Conservation (phyloP, 78 protist species). For the Andalucia godoyi region DNA sequence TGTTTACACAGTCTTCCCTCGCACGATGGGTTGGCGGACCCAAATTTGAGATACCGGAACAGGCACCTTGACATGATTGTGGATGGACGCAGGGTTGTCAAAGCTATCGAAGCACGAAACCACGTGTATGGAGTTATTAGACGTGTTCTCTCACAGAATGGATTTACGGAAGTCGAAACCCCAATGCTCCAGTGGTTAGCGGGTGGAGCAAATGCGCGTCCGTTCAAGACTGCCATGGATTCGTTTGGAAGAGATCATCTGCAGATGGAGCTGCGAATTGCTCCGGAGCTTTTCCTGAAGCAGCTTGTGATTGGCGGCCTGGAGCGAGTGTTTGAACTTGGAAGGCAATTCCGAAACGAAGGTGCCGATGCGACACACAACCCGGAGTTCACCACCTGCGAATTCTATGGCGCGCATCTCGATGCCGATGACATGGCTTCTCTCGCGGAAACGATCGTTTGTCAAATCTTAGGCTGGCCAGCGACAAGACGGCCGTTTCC, state of each 20-base stretch:
- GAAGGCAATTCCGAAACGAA: slow-evolving; percentile 43
- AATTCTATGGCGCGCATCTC: slow-evolving; percentile 39
- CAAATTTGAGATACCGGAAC: slow-evolving; percentile 24
- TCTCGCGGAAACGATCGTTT: slow-evolving; percentile 21
- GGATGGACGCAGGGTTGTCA: background rate
- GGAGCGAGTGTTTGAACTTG: slow-evolving; percentile 53
- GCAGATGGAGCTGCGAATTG: slow-evolving; percentile 17
- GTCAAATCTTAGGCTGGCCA: background rate
- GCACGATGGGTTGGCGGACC: slow-evolving; percentile 25
- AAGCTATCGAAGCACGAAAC: background rate
- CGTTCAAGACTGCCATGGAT: background rate
- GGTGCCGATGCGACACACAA: slow-evolving; percentile 37
- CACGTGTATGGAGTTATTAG: background rate
- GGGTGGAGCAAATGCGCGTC: slow-evolving; percentile 1
- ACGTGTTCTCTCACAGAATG: background rate
- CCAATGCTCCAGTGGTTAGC: background rate
- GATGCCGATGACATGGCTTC: slow-evolving; percentile 55
- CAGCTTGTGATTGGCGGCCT: slow-evolving; percentile 50
- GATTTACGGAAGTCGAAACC: slow-evolving; percentile 3
- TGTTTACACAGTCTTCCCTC: slow-evolving; percentile 38
- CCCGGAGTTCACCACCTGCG: slow-evolving; percentile 61
- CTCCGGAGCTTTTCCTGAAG: slow-evolving; percentile 63
- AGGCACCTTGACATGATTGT: background rate
- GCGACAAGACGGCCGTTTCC: slow-evolving; percentile 5
- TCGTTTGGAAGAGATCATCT: too few species aligned